Base-by-base conservation (phyloP, 805 yeast species). In the Blastobotrys attinorum region DNA sequence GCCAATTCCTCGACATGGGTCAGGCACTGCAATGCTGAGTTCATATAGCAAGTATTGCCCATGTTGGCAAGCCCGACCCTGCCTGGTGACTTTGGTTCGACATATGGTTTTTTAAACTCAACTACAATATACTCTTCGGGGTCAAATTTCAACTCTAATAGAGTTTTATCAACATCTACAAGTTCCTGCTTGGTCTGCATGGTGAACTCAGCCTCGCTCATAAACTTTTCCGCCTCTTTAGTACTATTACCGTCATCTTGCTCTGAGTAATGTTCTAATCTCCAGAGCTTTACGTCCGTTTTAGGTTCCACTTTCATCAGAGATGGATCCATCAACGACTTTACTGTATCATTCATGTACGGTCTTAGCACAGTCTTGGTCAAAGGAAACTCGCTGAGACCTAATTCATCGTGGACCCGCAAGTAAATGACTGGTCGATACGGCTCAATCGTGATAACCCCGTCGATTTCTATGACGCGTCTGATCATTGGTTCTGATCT, bases 31-130 rank as follows among this genome's bases (percentile, higher is more conserved):
- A 90, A 64, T 0, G 96, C 96, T 7, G 95, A 84, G 61, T 87
- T 88, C 97, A 89, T 88, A 61, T 87, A 89, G 61, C 97, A 89
- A 0, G 95, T 81, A 59, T 89, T 89, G 2, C 97, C 97, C 48
- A 88, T 65, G 57, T 86, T 89, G 42, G 71, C 66, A 56, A 81
- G 51, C 48, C 97, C 81, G 46, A 71, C 61, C 38, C 69, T 58
- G 51, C 96, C 89, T 21, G 29, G 10, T 22, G 37, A 25, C 43
- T 32, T 40, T 5, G 31, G 11, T 5, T 31, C 35, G 5, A 29
- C 20, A 21, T 36, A 13, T 18, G 37, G 23, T n/a, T 15, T 16
- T 16, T 31, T 32, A n/a, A 40, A 17, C 23, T 40, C 38, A 4
- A 42, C 31, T 13, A 42, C 40, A 10, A 36, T 16, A 22, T 8